A percentile compares a stretch with the other conserved stretches of the same genome.
Evolutionary conservation across 495 filamentous ascomycete genomes (phyloP).

Genomic region (Physcia stellaris): DNA sequence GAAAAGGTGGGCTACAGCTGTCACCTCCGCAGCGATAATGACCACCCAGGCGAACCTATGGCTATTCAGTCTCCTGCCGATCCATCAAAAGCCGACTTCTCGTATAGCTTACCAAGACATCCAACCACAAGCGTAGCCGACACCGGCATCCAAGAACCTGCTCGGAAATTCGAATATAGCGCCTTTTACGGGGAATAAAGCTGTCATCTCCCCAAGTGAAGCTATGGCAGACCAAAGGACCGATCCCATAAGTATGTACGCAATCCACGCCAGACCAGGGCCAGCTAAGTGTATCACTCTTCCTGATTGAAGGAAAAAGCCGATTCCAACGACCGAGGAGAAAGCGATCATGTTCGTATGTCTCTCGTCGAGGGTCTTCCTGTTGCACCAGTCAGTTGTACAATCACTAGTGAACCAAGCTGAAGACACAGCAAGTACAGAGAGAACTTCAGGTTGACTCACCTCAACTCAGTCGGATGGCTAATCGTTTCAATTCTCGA

Average conservation of each 20-base stretch:
- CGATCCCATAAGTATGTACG: constrained; percentile 30
- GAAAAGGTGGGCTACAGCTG: constrained; percentile 29
- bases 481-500: too few species aligned
- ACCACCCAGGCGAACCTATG: constrained; percentile 30
- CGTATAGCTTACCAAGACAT: constrained; percentile 32
- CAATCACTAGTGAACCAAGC: too few species aligned
- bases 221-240: constrained; percentile 37
- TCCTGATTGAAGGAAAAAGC: constrained; percentile 26
- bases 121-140: constrained; percentile 41
- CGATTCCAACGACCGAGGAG: constrained; percentile 22
- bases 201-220: constrained; percentile 38
- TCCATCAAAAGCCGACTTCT: not conserved
- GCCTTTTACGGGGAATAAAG: constrained; percentile 35
- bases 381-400: too few species aligned
- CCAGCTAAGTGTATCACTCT: constrained; percentile 26
- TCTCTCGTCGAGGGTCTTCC: constrained; percentile 19
- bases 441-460: too few species aligned
- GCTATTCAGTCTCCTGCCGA: not conserved
- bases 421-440: too few species aligned
- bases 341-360: constrained; percentile 32
- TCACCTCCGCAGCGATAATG: constrained; percentile 27
- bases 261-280: constrained; percentile 24
- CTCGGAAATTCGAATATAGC: constrained; percentile 36
- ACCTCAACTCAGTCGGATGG: too few species aligned
- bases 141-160: constrained; percentile 30